Base-by-base conservation (phyloP, 495 filamentous ascomycete species). In the Penicillium arizonense region DNA sequence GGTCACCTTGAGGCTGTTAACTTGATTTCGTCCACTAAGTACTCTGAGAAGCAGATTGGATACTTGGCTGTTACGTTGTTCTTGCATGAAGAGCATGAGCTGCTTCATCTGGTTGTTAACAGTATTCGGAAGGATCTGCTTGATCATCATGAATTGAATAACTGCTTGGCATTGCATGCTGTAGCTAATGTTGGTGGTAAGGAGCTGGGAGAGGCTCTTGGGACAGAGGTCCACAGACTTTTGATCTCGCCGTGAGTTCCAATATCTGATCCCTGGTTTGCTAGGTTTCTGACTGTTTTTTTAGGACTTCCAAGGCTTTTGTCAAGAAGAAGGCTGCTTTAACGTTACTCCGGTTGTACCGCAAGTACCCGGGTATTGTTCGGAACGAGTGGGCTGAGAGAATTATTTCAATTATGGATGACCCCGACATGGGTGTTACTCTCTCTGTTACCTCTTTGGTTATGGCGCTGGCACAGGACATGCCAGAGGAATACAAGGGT, bases 281-380 rank as follows among this genome's bases (percentile, higher is more conserved):
- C 10, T 40, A 3, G 47, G 33, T 36, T 44, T 30, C 56, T 73
- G 39, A 67, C 53, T n/a, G n/a, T 26, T 18, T 9, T 24, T 28
- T 5, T 50, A 96, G 91, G 32, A 93, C 95, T 13, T 97, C 93
- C 0, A 97, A 97, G 71, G 81, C 94, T 1, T 99, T 99, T 49
- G 95, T 99, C 26, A 99, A 97, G 77, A 99, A 99, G 78, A 99
- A 99, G 77, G 93, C 95, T 5, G 95, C 95, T 4, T 78, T 99
- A 23, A 99, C 95, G 2, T 77, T 99, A n/a, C 85, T 99, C 23
- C 87, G 95, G 40, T 73, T 99, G 12, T 99, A 96, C 73, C 87
- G 95, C 49, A 99, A 97, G 75, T 86, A 92, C 60, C 89, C 91
- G 0, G 85, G 80, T 47, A 97, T 97, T 59, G 89, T 99, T 10